Percentiles rank a stretch among this genome's conserved stretches.
Conservation (phyloP, 768 basidiomycete genomes). For the Chalciporus sphaerocephalus region DNA sequence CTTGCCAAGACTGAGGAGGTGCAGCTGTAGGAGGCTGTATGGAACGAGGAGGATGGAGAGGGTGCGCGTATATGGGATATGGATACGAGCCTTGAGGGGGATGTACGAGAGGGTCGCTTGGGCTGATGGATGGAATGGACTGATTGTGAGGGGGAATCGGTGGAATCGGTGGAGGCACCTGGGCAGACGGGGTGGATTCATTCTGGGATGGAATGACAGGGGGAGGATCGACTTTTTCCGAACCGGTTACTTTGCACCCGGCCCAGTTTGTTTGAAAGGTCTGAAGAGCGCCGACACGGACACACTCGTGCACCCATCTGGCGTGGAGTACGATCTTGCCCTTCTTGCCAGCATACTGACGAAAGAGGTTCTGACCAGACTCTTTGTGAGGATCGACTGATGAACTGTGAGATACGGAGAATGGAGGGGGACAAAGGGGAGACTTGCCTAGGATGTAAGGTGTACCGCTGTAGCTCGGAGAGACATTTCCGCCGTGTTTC, state of each 20-base stretch:
- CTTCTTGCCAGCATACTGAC: constrained; percentile 77
- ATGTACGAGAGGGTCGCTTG: constrained; percentile 27
- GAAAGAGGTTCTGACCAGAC: constrained; percentile 76
- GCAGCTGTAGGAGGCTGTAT: constrained; percentile 45
- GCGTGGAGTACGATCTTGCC: constrained; percentile 71
- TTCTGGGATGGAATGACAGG: constrained; percentile 15
- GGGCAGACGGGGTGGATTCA: constrained; percentile 24
- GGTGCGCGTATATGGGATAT: constrained; percentile 39
- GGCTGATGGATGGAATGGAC: constrained; percentile 26
- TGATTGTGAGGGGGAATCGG: constrained; percentile 28
- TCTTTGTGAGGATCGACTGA: constrained; percentile 74
- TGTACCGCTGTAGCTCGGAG: constrained; percentile 73
- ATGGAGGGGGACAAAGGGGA: constrained; percentile 1
- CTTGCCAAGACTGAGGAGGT: constrained; percentile 64
- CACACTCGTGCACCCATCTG: constrained; percentile 75
- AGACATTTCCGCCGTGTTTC: constrained; percentile 75
- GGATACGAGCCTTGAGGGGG: constrained; percentile 27
- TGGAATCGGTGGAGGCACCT: constrained; percentile 24
- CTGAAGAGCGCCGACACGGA: constrained; percentile 63
- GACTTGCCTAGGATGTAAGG: constrained; percentile 72
- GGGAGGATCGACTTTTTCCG: constrained; percentile 42
- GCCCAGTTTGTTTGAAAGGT: constrained; percentile 77
- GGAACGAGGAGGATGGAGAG: constrained; percentile 36
- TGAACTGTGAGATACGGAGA: constrained; percentile 1
- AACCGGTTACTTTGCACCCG: constrained; percentile 74